phyloP scores from a whole-genome alignment of 2,329 filamentous ascomycete species.

The Penicillium sp. region DNA sequence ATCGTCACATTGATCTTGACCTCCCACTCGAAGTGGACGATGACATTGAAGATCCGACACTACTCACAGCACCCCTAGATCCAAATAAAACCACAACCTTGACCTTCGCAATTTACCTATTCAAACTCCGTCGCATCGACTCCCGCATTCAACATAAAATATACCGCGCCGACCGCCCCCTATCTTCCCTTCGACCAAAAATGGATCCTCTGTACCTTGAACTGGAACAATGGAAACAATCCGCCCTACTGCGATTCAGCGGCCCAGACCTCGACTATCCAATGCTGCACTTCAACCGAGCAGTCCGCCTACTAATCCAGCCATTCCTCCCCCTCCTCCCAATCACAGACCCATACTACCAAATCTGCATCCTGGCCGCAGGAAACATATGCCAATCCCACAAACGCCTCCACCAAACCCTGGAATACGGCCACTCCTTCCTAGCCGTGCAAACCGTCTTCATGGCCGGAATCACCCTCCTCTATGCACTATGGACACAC shows the following conservation, averaged over 20 bases:
- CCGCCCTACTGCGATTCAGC: conserved; percentile 33
- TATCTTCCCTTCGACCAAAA: conserved; percentile 47
- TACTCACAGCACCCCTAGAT: conserved; percentile 30
- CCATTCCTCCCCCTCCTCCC: conserved; percentile 50
- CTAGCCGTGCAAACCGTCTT: conserved; percentile 41
- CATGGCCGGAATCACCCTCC: conserved; percentile 38
- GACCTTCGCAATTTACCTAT: conserved; percentile 45
- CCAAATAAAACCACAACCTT: conserved; percentile 35
- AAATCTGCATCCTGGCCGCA: conserved; percentile 39
- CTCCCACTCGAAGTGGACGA: conserved; percentile 48
- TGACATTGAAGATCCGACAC: conserved; percentile 38
- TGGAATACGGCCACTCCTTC: conserved; percentile 41
- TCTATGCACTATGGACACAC: conserved; percentile 43
- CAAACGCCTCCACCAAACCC: conserved; percentile 38
- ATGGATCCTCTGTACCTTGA: conserved; percentile 47
- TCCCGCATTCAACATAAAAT: conserved; percentile 53
- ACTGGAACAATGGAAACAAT: conserved; percentile 49
- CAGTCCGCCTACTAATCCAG: conserved; percentile 51
- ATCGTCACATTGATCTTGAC: conserved; percentile 52
- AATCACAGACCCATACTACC: conserved; percentile 48
- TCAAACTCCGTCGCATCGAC: conserved; percentile 48
- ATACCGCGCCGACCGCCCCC: conserved; percentile 49
- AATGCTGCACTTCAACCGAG: conserved; percentile 51
- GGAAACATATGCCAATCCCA: conserved; percentile 40
- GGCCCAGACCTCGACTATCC: conserved; percentile 48